Conservation (phyloP, 2,329 filamentous ascomycete genomes). For the Aureobasidium sp. region DNA sequence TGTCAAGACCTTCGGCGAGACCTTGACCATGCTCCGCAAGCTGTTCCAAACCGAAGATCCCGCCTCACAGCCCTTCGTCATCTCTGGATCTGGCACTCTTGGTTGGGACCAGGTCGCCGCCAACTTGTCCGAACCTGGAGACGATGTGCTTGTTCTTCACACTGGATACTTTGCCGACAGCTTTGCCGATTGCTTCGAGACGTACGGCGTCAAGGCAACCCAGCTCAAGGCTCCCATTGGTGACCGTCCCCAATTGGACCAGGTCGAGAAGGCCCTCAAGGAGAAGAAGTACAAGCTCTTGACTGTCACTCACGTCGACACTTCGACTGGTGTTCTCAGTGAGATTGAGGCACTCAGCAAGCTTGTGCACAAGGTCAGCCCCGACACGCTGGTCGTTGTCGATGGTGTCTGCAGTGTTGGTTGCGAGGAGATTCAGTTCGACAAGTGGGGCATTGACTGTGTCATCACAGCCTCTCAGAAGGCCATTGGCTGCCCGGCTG, state of each 20-base stretch:
- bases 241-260: conserved; percentile 73
- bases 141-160: conserved; percentile 86
- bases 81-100: conserved; percentile 89
- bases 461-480: conserved; percentile 95
- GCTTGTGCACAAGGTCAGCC: conserved; percentile 77
- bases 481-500: conserved; percentile 90
- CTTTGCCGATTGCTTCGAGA: conserved; percentile 84
- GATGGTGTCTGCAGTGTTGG: conserved; percentile 97
- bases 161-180: conserved; percentile 96
- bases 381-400: conserved; percentile 83
- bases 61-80: conserved; percentile 79
- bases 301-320: conserved; percentile 95
- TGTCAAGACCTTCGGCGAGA: conserved; percentile 84
- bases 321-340: conserved; percentile 89
- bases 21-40: conserved; percentile 77
- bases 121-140: conserved; percentile 82
- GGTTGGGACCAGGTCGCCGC: conserved; percentile 96
- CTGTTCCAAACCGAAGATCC: conserved; percentile 87
- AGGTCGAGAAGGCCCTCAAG: conserved; percentile 81
- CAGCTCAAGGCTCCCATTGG: conserved; percentile 87
- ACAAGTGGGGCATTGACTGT: conserved; percentile 87
- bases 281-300: conserved; percentile 90
- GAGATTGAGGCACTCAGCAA: conserved; percentile 80
- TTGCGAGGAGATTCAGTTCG: conserved; percentile 91
- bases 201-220: conserved; percentile 84